Evolutionary conservation across 371 early-diverging fungal genomes (phyloP).

Genomic region (Coemansia sp.): DNA sequence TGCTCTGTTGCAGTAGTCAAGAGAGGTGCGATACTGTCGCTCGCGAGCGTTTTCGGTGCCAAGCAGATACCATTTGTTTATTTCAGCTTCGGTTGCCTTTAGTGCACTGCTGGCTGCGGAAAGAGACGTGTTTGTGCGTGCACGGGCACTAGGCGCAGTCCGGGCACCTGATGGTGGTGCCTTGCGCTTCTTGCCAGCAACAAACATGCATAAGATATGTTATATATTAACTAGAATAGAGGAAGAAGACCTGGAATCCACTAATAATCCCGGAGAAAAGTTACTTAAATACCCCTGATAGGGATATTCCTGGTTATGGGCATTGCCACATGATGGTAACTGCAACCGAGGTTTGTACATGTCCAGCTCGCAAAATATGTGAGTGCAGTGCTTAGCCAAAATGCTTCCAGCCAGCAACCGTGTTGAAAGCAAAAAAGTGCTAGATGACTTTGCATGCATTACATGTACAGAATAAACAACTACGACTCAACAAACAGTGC

Average conservation of each 20-base stretch:
- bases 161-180: neutral
- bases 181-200: constrained; percentile 46
- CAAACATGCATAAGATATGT: constrained; percentile 24
- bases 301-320: too few species aligned
- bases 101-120: neutral
- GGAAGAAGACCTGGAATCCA: too few species aligned
- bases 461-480: constrained; percentile 7
- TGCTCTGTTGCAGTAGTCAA: constrained; percentile 37
- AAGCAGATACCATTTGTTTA: constrained; percentile 7
- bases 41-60: constrained; percentile 23
- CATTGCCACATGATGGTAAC: too few species aligned
- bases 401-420: too few species aligned
- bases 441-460: neutral
- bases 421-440: too few species aligned
- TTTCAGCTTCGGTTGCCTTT: neutral
- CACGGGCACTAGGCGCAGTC: neutral
- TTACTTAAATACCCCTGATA: too few species aligned
- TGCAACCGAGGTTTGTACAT: too few species aligned
- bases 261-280: too few species aligned
- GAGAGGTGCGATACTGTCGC: constrained; percentile 21
- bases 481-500: constrained; percentile 16
- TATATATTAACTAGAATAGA: too few species aligned
- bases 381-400: too few species aligned
- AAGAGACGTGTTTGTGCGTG: neutral
- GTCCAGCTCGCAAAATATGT: too few species aligned